Evolutionary conservation across 2,329 filamentous ascomycete species (phyloP), one percentile per base, ranked within the genome.

Genomic region (Aspergillus novofumigatus): DNA sequence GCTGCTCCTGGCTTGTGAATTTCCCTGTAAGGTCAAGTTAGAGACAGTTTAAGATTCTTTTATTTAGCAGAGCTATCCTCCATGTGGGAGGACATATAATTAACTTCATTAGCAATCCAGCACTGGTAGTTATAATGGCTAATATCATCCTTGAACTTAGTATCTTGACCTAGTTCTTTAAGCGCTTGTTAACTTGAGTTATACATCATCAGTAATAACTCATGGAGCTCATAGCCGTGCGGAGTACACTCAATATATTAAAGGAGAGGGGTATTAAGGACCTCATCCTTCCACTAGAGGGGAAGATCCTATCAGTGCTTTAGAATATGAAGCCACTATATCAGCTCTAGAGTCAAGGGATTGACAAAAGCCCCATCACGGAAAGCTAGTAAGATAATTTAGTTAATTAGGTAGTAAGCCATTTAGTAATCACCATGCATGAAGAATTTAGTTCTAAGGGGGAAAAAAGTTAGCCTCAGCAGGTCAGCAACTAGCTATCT

Each of bases 401-500:
- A 50, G 47, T 60, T 35, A 17, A 68, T 69, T 14, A 53, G 64
- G 32, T 48, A 70, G 58, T 68, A 69, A 61, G 49, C 65, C 17
- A 70, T 41, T 61, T 69, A 49, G 32, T 70, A 70, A 56, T 67
- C 57, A n/a, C 65, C 28, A 29, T 70, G 41, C 49, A 70, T 67
- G 21, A 69, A 70, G 47, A 69, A 69, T 57, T 68, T 69, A 5
- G 64, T 69, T 62, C 63, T 67, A 41, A 3, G n/a, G n/a, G n/a
- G n/a, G 52, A 60, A 3, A 32, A 65, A 59, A 41, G 53, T 23
- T 29, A 29, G 28, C 2, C 28, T 29, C 2, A 29, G 28, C 3
- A 29, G 10, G 8, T 29, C 2, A 29, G 28, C 3, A 29, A 29
- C 28, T 10, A 29, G 28, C 28, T 29, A 10, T 29, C 28, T 9